phyloP scores from a whole-genome alignment of 257 asterid genomes.

The Nicotiana paniculata region DNA sequence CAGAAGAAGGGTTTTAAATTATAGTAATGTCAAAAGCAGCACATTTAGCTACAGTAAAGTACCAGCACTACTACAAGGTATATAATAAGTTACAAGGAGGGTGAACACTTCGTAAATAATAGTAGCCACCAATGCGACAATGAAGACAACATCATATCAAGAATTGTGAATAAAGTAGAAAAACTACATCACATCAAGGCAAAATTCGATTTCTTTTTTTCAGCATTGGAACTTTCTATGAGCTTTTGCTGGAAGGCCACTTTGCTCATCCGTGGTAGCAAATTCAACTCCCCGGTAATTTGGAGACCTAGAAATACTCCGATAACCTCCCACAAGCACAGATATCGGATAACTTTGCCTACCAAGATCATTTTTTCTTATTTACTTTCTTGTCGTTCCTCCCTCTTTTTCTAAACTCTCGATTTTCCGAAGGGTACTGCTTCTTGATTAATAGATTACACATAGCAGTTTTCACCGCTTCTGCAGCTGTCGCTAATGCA shows the following conservation, averaged over 20 bases:
- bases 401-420: slow-evolving; percentile 68
- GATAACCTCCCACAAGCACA: neutral
- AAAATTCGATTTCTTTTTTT: neutral
- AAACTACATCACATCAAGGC: neutral
- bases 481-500: slow-evolving; percentile 59
- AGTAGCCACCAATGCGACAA: neutral
- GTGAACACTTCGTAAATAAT: neutral
- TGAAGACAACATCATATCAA: neutral
- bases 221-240: neutral
- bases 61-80: neutral
- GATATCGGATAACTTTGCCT: neutral
- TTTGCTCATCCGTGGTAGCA: neutral
- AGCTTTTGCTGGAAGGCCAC: neutral
- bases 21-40: neutral
- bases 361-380: neutral
- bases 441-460: slow-evolving; percentile 81
- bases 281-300: neutral
- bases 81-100: neutral
- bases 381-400: slow-evolving; percentile 59
- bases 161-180: neutral
- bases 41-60: neutral
- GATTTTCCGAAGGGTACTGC: slow-evolving; percentile 62
- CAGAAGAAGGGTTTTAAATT: neutral
- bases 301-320: neutral
- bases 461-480: slow-evolving; percentile 74